phyloP scores from a whole-genome alignment of 2,329 filamentous ascomycete genomes.

The Xylariaceae sp. region DNA sequence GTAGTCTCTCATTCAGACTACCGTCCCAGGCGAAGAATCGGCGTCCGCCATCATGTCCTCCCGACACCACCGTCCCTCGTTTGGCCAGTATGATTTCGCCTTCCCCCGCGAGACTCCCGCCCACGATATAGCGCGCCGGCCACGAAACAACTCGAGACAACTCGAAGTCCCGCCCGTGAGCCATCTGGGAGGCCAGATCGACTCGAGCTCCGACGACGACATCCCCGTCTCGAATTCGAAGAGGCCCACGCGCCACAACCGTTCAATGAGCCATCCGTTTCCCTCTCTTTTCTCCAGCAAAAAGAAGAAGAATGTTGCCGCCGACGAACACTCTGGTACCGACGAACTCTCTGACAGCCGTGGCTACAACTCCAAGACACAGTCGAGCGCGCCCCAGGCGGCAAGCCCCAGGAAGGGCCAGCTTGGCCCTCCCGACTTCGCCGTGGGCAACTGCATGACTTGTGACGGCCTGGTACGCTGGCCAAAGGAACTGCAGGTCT shows the following conservation, averaged over 20 bases:
- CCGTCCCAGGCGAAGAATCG: too few relatives aligned
- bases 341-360: constrained; percentile 40
- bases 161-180: constrained; percentile 17
- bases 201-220: constrained; percentile 34
- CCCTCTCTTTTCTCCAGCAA: constrained; percentile 59
- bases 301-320: constrained; percentile 45
- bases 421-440: constrained; percentile 40
- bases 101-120: constrained; percentile 13
- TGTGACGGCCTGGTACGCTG: constrained; percentile 76
- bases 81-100: constrained; percentile 22
- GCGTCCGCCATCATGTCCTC: constrained; percentile 18
- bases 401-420: constrained; percentile 20
- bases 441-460: constrained; percentile 73
- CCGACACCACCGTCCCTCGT: constrained; percentile 18
- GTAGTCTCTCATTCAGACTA: too few relatives aligned
- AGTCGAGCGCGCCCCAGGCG: constrained; percentile 23
- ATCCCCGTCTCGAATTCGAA: constrained; percentile 17
- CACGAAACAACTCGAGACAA: constrained; percentile 19
- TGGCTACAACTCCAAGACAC: constrained; percentile 23
- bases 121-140: constrained; percentile 13
- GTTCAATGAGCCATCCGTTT: constrained; percentile 76
- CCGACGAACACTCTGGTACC: constrained; percentile 21
- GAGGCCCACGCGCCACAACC: constrained; percentile 35
- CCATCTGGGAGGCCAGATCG: constrained; percentile 19
- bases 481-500: constrained; percentile 64